Evolutionary conservation across 208 protist species (phyloP).

Genomic region (Wallacemonas rigidus): DNA sequence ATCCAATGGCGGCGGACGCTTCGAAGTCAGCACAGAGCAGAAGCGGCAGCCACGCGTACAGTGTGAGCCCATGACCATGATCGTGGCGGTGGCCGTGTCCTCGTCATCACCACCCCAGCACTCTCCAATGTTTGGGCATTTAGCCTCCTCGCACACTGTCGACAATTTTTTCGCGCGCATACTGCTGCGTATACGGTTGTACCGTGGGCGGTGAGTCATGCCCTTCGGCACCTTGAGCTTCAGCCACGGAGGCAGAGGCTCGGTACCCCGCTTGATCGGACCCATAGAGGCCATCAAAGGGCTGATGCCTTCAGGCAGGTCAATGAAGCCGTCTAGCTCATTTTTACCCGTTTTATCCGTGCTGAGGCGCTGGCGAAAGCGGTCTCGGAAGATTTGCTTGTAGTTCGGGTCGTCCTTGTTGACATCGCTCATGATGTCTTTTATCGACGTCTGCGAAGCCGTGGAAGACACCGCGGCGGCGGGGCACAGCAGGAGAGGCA

Average conservation of each 20-base stretch:
- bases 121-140: conserved; percentile 98
- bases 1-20: conserved; percentile 94
- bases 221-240: conserved; percentile 92
- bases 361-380: conserved; percentile 70
- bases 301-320: conserved; percentile 67
- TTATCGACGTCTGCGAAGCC: not conserved
- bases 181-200: conserved; percentile 73
- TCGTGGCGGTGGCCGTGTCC: conserved; percentile 94
- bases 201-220: conserved; percentile 73
- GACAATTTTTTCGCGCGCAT: conserved; percentile 89
- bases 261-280: conserved; percentile 73
- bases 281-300: conserved; percentile 70
- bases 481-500: conserved; percentile 1
- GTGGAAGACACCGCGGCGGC: conserved; percentile 14
- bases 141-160: conserved; percentile 94
- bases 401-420: conserved; percentile 52
- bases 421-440: conserved; percentile 31
- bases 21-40: conserved; percentile 96
- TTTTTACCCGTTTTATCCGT: conserved; percentile 71
- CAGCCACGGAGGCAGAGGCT: conserved; percentile 91
- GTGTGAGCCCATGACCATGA: conserved; percentile 98
- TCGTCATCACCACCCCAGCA: conserved; percentile 96
- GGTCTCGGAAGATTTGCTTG: conserved; percentile 76
- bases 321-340: conserved; percentile 78
- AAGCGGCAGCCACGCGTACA: conserved; percentile 98